Evolutionary conservation across 495 filamentous ascomycete genomes (phyloP), one percentile per base, ranked within the genome.

Genomic region (Penicillium parvum): DNA sequence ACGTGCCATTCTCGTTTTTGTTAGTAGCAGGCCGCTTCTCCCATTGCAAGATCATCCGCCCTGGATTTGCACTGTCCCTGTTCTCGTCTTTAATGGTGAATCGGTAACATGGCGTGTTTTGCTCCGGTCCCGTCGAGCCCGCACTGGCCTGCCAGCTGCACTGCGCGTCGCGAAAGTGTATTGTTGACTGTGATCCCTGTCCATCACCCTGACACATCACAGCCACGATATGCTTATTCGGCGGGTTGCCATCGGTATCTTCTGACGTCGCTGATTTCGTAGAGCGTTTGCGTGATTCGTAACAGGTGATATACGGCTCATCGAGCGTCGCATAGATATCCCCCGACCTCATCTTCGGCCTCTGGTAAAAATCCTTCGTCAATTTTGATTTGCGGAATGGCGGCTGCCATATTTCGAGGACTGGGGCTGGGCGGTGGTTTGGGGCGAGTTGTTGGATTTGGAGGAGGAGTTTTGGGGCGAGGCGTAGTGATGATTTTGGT

Each of bases 391-490:
- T 61, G 26, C 61, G 52, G 9, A 55, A 44, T 19, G 63, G 55
- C 11, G 66, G 65, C 22, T 61, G 63, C 58, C 60, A 65, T 43
- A 66, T 48, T 30, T 65, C 66, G 2, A 71, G 53, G 16, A 71
- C 59, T 3, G 66, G 63, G 10, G 64, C 48, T 29, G 57, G 56
- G 9, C 58, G 55, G 30, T 52, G 34, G 3, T 63, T 52, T 21
- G 40, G 30, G 3, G 45, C 40, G 32, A 70, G 37, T 57, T 70
- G 66, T 53, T 70, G 66, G 43, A 70, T 61, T 55, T 70, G 66
- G 4, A 70, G 55, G 5, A 64, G 45, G 11, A 66, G 53, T 17
- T 57, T 60, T 5, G 66, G 48, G 25, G 55, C 49, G 32, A 68
- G 46, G 1, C 63, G 58, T n/a, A 68, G 49, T 2, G 47, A 42